Evolutionary conservation across 257 asterid genomes (phyloP).

Genomic region (Nicotiana noctiflora): DNA sequence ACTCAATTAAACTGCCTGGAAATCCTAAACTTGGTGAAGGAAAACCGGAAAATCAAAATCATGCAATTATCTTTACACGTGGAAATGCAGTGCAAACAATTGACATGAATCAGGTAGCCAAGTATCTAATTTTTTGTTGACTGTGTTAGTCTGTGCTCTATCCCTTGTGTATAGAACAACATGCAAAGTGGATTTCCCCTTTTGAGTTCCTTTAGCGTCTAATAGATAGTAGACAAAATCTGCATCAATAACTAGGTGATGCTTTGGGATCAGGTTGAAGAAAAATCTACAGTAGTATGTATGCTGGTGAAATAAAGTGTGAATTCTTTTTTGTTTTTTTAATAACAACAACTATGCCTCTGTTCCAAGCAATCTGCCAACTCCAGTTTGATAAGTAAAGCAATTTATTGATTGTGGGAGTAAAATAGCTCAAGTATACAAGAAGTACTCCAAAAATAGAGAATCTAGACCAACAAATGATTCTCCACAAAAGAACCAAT

Average conservation of each 20-base stretch:
- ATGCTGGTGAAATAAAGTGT: not conserved
- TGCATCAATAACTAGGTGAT: not conserved
- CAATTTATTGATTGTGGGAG: too few species aligned
- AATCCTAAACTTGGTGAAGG: slow-evolving; percentile 99
- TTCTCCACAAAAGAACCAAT: too few species aligned
- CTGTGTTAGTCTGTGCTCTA: not conserved
- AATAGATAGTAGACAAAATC: not conserved
- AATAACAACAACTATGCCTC: too few species aligned
- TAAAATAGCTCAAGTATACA: too few species aligned
- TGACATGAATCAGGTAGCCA: slow-evolving; percentile 96
- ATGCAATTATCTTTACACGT: slow-evolving; percentile 88
- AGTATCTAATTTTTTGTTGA: not conserved
- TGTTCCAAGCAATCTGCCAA: too few species aligned
- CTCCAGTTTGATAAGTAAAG: too few species aligned
- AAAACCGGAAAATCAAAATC: slow-evolving; percentile 99
- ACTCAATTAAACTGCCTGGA: slow-evolving; percentile 91
- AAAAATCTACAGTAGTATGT: not conserved
- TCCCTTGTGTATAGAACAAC: not conserved
- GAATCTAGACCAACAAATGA: too few species aligned
- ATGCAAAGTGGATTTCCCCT: not conserved
- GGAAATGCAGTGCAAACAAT: slow-evolving; percentile 97
- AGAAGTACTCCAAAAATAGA: too few species aligned
- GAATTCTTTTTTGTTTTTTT: not conserved
- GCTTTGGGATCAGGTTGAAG: not conserved
- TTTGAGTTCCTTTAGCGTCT: not conserved